These are phyloP conservation scores for Daldinia vernicosa DNA, from an alignment of 495 filamentous ascomycete genomes.

Conservation along the genomic window DNA sequence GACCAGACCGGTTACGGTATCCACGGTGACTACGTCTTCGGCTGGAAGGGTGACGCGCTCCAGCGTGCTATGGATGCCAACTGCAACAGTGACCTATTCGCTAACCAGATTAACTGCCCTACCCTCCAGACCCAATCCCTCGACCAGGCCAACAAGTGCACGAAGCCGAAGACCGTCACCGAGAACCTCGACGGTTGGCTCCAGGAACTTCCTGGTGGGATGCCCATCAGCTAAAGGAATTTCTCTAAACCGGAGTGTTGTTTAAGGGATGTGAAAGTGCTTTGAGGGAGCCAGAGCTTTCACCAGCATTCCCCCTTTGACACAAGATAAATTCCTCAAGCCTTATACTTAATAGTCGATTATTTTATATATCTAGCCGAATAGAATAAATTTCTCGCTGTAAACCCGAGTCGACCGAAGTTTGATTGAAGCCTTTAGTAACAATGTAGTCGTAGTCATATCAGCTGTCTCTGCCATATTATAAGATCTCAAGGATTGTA, in stretches of 20 bases:
- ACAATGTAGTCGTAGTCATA: too few species aligned
- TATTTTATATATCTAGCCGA: constrained; percentile 6
- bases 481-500: too few species aligned
- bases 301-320: neutral
- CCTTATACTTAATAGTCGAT: constrained; percentile 19
- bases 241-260: neutral
- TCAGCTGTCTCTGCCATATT: too few species aligned
- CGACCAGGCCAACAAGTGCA: constrained; percentile 51
- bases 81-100: constrained; percentile 50
- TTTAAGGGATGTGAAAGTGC: neutral
- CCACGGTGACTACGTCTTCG: constrained; percentile 57
- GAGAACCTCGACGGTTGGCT: constrained; percentile 49
- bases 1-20: constrained; percentile 55
- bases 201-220: constrained; percentile 44
- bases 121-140: constrained; percentile 51
- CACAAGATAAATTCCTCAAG: neutral
- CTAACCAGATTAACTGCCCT: constrained; percentile 51
- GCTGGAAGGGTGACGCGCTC: constrained; percentile 56
- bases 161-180: constrained; percentile 45
- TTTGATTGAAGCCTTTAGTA: too few species aligned
- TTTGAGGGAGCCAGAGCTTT: neutral
- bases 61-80: constrained; percentile 53
- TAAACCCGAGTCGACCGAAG: too few species aligned
- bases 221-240: constrained; percentile 35
- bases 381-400: constrained; percentile 10